phyloP scores from a whole-genome alignment of 495 filamentous ascomycete species.

The Neurospora sp. region DNA sequence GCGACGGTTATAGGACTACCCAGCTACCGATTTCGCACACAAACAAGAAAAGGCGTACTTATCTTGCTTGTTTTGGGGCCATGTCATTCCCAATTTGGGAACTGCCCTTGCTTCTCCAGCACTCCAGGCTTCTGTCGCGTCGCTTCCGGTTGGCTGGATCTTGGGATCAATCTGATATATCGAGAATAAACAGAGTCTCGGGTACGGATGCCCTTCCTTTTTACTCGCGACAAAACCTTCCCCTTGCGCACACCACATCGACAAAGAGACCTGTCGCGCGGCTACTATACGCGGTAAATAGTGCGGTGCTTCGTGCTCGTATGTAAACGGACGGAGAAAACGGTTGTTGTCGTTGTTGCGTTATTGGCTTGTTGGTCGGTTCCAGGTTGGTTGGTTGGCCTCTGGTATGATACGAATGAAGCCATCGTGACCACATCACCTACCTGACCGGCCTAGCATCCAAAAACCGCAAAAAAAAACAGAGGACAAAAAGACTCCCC shows the following conservation, averaged over 20 bases:
- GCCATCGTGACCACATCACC: neutral
- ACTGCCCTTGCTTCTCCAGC: neutral
- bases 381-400: conserved; percentile 2
- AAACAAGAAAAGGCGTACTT: neutral
- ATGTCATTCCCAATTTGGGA: neutral
- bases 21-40: too few relatives aligned
- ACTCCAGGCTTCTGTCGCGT: neutral
- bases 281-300: neutral
- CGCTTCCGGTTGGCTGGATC: neutral
- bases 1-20: too few relatives aligned
- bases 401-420: neutral
- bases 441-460: neutral
- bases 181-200: neutral
- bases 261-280: neutral
- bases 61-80: neutral
- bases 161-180: neutral
- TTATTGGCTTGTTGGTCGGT: neutral
- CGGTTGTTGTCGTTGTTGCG: neutral
- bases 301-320: neutral
- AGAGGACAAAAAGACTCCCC: neutral
- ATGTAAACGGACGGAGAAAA: neutral
- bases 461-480: neutral
- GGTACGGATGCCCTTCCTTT: neutral
- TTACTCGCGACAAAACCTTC: neutral
- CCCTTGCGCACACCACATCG: neutral